Percentiles rank a stretch among this genome's conserved stretches.
Conservation (phyloP, 768 basidiomycete genomes). For the Paxillus ammoniavirescens region DNA sequence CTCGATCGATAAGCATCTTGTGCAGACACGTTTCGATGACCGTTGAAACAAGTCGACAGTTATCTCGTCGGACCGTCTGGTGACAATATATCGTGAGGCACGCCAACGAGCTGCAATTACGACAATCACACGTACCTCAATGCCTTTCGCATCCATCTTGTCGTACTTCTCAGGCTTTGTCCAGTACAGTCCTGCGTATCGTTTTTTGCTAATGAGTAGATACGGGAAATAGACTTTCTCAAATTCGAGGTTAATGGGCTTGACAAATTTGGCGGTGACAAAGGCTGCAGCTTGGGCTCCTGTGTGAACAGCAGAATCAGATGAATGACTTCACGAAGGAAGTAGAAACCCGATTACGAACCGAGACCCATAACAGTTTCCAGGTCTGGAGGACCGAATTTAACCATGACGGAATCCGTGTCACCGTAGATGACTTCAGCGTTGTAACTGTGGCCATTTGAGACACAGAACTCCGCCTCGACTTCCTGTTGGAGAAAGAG, state of each 20-base stretch:
- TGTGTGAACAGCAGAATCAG: slow-evolving; percentile 28
- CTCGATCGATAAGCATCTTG: slow-evolving; percentile 95
- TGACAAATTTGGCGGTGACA: slow-evolving; percentile 87
- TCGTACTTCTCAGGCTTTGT: slow-evolving; percentile 93
- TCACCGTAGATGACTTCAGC: slow-evolving; percentile 98
- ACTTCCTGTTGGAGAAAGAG: slow-evolving; percentile 59
- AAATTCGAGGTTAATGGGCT: slow-evolving; percentile 98
- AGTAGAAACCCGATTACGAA: slow-evolving; percentile 32
- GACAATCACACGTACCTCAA: slow-evolving; percentile 63
- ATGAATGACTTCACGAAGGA: background rate
- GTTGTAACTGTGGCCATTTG: slow-evolving; percentile 82
- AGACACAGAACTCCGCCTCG: slow-evolving; percentile 80
- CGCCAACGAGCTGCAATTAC: too few relatives aligned
- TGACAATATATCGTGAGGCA: background rate
- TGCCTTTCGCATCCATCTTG: slow-evolving; percentile 99
- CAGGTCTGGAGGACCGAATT: slow-evolving; percentile 89
- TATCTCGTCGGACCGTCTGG: slow-evolving; percentile 96
- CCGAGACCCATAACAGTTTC: slow-evolving; percentile 88
- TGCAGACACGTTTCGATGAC: slow-evolving; percentile 98
- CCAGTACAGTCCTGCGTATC: slow-evolving; percentile 98
- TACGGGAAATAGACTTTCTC: slow-evolving; percentile 99
- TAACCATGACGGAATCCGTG: slow-evolving; percentile 99
- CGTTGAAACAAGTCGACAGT: slow-evolving; percentile 96
- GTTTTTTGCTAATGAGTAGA: slow-evolving; percentile 96
- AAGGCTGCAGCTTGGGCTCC: slow-evolving; percentile 91